Evolutionary conservation across 768 basidiomycete species (phyloP).

Genomic region (Calocybe cyanea): DNA sequence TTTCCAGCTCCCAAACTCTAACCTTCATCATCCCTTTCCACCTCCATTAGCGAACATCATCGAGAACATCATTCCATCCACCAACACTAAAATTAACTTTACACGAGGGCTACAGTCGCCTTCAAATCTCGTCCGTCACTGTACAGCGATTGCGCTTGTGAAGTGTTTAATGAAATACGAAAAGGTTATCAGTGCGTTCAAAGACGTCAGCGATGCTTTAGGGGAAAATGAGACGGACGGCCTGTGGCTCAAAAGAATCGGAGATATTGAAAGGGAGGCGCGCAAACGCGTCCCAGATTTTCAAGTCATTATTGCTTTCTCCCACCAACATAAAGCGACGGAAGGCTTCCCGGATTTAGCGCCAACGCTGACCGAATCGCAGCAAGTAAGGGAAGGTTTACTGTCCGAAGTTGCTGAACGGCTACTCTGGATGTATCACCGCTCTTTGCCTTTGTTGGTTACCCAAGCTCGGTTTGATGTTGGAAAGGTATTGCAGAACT

Average conservation of each 20-base stretch:
- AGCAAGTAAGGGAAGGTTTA: slow-evolving; percentile 49
- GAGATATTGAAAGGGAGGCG: slow-evolving; percentile 73
- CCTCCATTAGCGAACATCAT: slow-evolving; percentile 70
- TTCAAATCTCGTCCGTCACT: slow-evolving; percentile 79
- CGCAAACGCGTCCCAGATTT: slow-evolving; percentile 81
- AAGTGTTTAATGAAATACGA: slow-evolving; percentile 74
- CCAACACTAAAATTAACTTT: slow-evolving; percentile 66
- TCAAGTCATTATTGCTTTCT: slow-evolving; percentile 79
- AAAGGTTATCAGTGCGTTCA: slow-evolving; percentile 45
- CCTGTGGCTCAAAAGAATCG: slow-evolving; percentile 63
- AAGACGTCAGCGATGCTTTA: slow-evolving; percentile 45
- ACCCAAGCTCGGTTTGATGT: slow-evolving; percentile 84
- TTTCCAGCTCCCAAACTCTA: slow-evolving; percentile 50
- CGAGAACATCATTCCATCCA: slow-evolving; percentile 73
- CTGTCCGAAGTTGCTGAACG: slow-evolving; percentile 79
- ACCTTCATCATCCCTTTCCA: slow-evolving; percentile 64
- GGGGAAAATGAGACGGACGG: slow-evolving; percentile 63
- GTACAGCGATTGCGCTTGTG: slow-evolving; percentile 72
- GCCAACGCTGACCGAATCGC: slow-evolving; percentile 9
- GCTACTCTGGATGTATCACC: slow-evolving; percentile 83
- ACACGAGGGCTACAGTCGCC: slow-evolving; percentile 78
- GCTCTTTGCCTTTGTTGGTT: slow-evolving; percentile 66
- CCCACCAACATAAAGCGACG: slow-evolving; percentile 57
- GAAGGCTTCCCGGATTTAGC: neutral
- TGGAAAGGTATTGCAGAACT: slow-evolving; percentile 65